Evolutionary conservation across 768 basidiomycete species (phyloP).

Genomic region (Coprinopsis cinerea): DNA sequence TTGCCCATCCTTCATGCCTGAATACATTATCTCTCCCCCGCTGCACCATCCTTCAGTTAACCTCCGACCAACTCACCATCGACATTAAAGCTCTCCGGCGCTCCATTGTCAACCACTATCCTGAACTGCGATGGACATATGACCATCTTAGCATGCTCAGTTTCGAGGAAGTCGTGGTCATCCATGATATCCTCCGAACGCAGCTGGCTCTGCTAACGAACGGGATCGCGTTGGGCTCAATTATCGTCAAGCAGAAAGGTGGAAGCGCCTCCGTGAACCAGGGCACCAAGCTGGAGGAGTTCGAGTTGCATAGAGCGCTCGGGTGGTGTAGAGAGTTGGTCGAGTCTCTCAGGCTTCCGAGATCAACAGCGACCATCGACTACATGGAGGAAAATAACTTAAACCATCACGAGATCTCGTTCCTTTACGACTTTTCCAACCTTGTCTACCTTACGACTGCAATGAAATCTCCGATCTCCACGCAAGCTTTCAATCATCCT

Average conservation of each 20-base stretch:
- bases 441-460: constrained; percentile 57
- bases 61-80: constrained; percentile 46
- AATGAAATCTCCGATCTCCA: constrained; percentile 41
- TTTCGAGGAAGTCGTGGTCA: constrained; percentile 67
- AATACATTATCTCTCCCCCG: constrained; percentile 18
- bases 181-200: constrained; percentile 53
- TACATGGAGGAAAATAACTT: constrained; percentile 47
- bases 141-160: constrained; percentile 42
- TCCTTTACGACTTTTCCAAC: constrained; percentile 66
- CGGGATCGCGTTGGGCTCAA: constrained; percentile 60
- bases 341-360: constrained; percentile 30
- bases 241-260: constrained; percentile 43
- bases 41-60: constrained; percentile 35
- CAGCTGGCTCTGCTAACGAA: constrained; percentile 64
- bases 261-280: constrained; percentile 22
- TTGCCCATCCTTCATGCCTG: constrained; percentile 53
- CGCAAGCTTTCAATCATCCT: constrained; percentile 14
- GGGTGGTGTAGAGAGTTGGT: constrained; percentile 48
- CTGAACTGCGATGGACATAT: constrained; percentile 35
- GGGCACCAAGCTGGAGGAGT: constrained; percentile 37
- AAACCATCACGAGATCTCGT: constrained; percentile 32
- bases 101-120: constrained; percentile 53
- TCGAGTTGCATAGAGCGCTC: constrained; percentile 55
- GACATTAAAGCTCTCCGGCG: constrained; percentile 44
- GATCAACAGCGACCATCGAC: constrained; percentile 45